Percentiles rank a stretch among this genome's conserved stretches.
phyloP scores from a whole-genome alignment of 2,329 filamentous ascomycete genomes.

The Sporothrix luriei region DNA sequence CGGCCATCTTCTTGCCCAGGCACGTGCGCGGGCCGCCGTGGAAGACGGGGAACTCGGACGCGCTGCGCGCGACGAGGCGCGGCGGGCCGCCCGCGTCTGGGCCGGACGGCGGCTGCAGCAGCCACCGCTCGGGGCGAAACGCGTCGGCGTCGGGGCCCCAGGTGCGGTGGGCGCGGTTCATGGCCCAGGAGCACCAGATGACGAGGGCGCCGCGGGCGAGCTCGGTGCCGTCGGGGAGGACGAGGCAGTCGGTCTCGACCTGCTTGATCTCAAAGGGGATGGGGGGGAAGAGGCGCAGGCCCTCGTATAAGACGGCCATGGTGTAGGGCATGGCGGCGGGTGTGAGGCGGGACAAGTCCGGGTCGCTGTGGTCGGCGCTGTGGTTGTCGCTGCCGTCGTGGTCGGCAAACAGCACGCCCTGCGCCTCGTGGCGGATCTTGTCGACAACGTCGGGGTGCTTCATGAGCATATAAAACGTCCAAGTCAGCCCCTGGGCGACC shows the following conservation, averaged over 20 bases:
- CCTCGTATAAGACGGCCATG: conserved; percentile 65
- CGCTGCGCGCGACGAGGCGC: conserved; percentile 49
- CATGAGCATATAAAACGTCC: conserved; percentile 64
- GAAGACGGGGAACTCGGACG: conserved; percentile 65
- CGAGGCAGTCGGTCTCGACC: conserved; percentile 49
- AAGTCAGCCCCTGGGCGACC: conserved; percentile 65
- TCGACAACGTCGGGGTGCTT: conserved; percentile 49
- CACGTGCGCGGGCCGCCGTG: conserved; percentile 65
- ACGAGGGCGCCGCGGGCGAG: conserved; percentile 58
- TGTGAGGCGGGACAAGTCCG: conserved; percentile 45
- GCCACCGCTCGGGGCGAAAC: conserved; percentile 62
- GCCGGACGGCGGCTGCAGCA: conserved; percentile 41
- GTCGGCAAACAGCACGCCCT: conserved; percentile 37
- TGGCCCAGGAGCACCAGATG: conserved; percentile 66
- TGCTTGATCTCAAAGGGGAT: conserved; percentile 69
- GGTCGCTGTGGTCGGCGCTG: background rate
- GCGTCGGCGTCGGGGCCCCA: conserved; percentile 61
- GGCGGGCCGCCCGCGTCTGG: too few relatives aligned
- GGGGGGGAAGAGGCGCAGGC: conserved; percentile 63
- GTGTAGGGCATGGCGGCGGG: conserved; percentile 56
- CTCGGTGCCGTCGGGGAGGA: conserved; percentile 62
- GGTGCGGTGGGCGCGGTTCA: conserved; percentile 59
- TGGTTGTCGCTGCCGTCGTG: conserved; percentile 15
- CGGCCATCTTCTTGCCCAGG: conserved; percentile 66
- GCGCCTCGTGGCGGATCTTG: conserved; percentile 50